Evolutionary conservation across 179 eudicot species (phyloP).

Genomic region (Nepenthes alata): DNA sequence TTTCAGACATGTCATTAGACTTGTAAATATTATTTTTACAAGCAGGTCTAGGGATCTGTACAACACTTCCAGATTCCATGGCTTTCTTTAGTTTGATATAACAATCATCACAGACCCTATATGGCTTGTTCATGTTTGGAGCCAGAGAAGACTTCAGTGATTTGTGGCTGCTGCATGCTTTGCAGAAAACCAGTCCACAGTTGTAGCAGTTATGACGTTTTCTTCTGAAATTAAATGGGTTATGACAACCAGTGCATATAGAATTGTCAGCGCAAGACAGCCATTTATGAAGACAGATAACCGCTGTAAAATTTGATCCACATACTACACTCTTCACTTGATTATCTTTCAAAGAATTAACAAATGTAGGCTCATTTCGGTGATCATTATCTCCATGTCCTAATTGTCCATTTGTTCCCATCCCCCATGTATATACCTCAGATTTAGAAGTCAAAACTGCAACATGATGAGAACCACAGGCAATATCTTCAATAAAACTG

Average conservation of each 20-base stretch:
- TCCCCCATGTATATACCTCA: constrained; percentile 93
- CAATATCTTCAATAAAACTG: constrained; percentile 55
- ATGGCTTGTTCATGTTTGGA: constrained; percentile 70
- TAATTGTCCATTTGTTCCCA: constrained; percentile 74
- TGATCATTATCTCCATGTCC: constrained; percentile 78
- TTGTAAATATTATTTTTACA: constrained; percentile 29
- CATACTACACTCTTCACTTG: constrained; percentile 68
- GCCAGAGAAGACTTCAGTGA: constrained; percentile 84
- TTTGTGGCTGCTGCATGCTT: constrained; percentile 65
- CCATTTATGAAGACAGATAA: constrained; percentile 74
- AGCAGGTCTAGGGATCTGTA: constrained; percentile 36
- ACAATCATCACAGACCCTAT: constrained; percentile 94
- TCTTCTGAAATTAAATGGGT: constrained; percentile 67
- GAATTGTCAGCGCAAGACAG: constrained; percentile 62
- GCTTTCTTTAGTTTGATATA: constrained; percentile 57
- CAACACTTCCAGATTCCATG: constrained; percentile 28
- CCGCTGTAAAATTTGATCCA: constrained; percentile 82
- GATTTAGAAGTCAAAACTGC: constrained; percentile 70
- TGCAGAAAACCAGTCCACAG: constrained; percentile 89
- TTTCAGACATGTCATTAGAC: constrained; percentile 37
- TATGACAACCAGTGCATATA: constrained; percentile 62
- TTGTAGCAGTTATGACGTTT: constrained; percentile 94
- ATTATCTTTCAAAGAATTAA: constrained; percentile 53
- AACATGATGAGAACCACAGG: constrained; percentile 85
- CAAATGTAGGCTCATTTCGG: constrained; percentile 53